phyloP scores from a whole-genome alignment of 192 early-diverging fungal species.

The Gonapodya prolifera region DNA sequence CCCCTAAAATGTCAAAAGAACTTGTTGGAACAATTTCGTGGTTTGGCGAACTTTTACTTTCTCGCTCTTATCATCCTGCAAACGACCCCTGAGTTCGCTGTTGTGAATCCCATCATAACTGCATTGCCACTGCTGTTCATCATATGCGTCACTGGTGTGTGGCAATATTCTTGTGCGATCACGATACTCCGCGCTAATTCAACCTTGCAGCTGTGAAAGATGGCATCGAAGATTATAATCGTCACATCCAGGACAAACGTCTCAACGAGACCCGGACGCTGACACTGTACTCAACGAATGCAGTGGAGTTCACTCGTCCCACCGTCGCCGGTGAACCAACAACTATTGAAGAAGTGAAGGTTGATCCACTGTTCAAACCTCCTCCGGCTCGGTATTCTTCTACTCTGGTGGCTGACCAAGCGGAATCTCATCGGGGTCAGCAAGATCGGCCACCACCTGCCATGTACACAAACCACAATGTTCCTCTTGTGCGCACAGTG shows the following conservation, averaged over 20 bases:
- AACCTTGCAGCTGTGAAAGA: slow-evolving; percentile 62
- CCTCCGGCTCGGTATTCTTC: neutral
- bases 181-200: slow-evolving; percentile 67
- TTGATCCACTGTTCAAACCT: neutral
- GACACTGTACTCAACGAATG: neutral
- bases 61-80: slow-evolving; percentile 69
- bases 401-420: neutral
- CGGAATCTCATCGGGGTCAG: neutral
- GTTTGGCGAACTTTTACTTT: slow-evolving; percentile 78
- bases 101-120: slow-evolving; percentile 8
- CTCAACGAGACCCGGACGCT: neutral
- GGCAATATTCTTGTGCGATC: slow-evolving; percentile 77
- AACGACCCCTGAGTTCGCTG: slow-evolving; percentile 62
- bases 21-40: slow-evolving; percentile 81
- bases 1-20: slow-evolving; percentile 24
- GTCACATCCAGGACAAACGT: neutral
- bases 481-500: neutral
- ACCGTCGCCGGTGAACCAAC: neutral
- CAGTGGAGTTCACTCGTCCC: neutral
- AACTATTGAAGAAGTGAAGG: neutral
- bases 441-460: neutral
- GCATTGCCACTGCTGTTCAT: slow-evolving; percentile 8
- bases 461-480: neutral
- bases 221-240: slow-evolving; percentile 27
- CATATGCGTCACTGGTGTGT: slow-evolving; percentile 66